phyloP scores from a whole-genome alignment of 139 green algal species.

The Edaphochlamys debaryana region DNA sequence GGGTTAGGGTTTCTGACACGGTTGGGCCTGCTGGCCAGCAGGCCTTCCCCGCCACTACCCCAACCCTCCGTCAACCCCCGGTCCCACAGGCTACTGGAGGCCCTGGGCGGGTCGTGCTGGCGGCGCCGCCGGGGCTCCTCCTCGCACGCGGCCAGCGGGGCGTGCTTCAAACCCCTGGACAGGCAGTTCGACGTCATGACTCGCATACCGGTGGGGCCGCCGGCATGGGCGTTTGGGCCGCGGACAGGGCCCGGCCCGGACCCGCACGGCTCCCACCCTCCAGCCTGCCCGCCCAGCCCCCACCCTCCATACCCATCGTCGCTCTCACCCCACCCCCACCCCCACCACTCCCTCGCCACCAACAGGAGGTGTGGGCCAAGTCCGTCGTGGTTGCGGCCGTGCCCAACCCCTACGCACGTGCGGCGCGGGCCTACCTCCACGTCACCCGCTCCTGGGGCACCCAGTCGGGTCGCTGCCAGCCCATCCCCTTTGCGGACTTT shows the following conservation, averaged over 20 bases:
- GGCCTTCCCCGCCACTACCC: no score
- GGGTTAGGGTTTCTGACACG: no score
- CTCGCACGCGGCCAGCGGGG: no score
- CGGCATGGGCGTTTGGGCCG: background rate
- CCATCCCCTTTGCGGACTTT: background rate
- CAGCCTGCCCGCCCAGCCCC: no score
- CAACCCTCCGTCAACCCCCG: background rate
- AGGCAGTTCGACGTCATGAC: background rate
- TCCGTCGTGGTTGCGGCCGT: background rate
- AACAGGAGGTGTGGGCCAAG: background rate
- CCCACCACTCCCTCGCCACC: background rate
- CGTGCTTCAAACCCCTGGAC: no score
- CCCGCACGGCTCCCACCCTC: no score
- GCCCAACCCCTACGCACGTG: background rate
- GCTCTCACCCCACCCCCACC: background rate
- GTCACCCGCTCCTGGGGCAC: background rate
- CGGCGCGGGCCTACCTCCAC: slow-evolving; percentile 2
- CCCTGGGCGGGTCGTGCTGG: background rate
- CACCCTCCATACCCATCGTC: no score
- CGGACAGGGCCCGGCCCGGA: no score
- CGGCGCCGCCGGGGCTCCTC: no score
- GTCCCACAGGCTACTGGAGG: background rate
- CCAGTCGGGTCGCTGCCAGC: background rate
- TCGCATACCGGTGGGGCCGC: background rate
- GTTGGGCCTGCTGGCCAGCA: no score